Evolutionary conservation across 2,329 filamentous ascomycete genomes (phyloP), one percentile per base, ranked within the genome.

Genomic region (Penicillium sp.): DNA sequence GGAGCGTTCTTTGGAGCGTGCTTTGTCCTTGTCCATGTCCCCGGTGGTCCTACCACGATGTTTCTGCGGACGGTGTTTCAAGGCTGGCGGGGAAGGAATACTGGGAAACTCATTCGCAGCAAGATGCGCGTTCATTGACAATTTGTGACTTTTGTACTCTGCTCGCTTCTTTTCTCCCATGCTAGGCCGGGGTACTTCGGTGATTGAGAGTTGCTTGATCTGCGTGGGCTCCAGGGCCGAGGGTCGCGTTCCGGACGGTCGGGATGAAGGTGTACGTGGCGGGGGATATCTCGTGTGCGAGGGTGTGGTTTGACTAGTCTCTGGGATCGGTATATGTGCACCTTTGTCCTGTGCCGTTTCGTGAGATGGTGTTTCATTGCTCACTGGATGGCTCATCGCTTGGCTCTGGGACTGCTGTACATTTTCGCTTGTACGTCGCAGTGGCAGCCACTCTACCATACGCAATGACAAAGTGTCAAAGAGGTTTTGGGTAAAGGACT

Each of bases 401-500:
- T 49, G 59, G 43, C 6, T 55, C 56, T 24, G 65, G 39, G 27
- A 7, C 37, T 64, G 66, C 40, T 66, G 67, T 35, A 68, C 59
- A 1, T 65, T 55, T 16, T 66, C 70, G 2, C 67, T 63, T 36
- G 67, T 62, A n/a, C 70, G 71, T 36, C 74, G 73, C 27, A 78
- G 66, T n/a, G 79, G 77, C 51, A 81, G 67, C 78, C 78, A 81
- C 62, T 79, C 77, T 9, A 80, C 71, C 74, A 80, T 77, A 44
- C 78, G 70, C 37, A 81, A 60, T 2, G 78, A 75, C 9, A 79
- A 58, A 0, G 80, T 79, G 63, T 82, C 78, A 55, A 83, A 85
- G 1, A 86, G 70, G 59, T 82, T 83, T 64, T 89, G 87, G 2
- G 84, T 83, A 57, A 88, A 85, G 2, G 86, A 87, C 66, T 85